phyloP scores from a whole-genome alignment of 202 grass and related monocot genomes.

The Eragrostis tef region DNA sequence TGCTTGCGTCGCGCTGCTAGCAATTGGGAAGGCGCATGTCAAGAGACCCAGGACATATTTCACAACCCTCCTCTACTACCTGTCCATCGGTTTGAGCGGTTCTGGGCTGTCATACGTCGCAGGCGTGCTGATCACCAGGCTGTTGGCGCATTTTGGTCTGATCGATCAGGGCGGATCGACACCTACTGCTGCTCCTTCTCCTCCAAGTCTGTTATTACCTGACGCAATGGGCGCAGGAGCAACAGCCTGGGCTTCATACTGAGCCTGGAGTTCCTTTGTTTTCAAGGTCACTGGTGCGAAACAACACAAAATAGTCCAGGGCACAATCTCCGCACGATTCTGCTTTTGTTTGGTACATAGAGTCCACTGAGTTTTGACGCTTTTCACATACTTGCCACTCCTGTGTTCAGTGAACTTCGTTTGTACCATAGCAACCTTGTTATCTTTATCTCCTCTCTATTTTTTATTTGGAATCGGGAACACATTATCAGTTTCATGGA shows the following conservation, averaged over 20 bases:
- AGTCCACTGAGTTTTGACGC: slow-evolving; percentile 12
- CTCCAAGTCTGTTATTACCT: slow-evolving; percentile 41
- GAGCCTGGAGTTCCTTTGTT: neutral
- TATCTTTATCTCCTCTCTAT: neutral
- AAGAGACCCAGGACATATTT: slow-evolving; percentile 55
- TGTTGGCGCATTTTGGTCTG: slow-evolving; percentile 63
- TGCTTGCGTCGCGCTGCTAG: slow-evolving; percentile 62
- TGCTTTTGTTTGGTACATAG: neutral
- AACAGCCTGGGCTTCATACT: slow-evolving; percentile 47
- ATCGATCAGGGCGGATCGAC: slow-evolving; percentile 41
- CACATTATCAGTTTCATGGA: neutral
- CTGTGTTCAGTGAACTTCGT: neutral
- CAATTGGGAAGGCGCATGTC: slow-evolving; percentile 74
- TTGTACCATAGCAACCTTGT: neutral
- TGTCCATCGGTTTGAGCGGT: slow-evolving; percentile 49
- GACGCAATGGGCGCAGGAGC: neutral
- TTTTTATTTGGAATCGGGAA: neutral
- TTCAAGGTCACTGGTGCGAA: neutral
- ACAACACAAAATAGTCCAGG: neutral
- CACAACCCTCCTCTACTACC: slow-evolving; percentile 67
- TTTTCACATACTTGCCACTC: neutral
- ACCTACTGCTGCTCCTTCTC: slow-evolving; percentile 12
- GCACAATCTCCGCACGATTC: neutral
- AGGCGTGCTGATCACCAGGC: slow-evolving; percentile 58
- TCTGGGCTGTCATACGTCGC: slow-evolving; percentile 73